Percentiles rank a stretch among this genome's conserved stretches.
Evolutionary conservation across 2,329 filamentous ascomycete genomes (phyloP).

Genomic region (Zymoseptoria passerinii): DNA sequence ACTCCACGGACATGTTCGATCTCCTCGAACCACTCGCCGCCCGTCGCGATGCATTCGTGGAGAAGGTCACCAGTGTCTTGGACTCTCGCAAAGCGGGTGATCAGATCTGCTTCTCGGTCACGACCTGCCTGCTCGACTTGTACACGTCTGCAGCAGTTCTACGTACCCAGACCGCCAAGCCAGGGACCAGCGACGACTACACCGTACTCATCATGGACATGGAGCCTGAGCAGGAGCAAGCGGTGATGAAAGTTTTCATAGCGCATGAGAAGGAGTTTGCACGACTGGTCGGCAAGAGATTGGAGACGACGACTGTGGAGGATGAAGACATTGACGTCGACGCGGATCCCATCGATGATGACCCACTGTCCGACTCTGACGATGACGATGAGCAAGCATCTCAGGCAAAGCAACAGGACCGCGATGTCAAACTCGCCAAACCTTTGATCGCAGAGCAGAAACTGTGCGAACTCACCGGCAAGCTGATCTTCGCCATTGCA

Average conservation of each 20-base stretch:
- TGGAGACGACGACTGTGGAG: conserved; percentile 20
- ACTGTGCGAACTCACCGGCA: conserved; percentile 76
- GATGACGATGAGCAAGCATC: conserved; percentile 33
- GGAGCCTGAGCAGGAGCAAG: conserved; percentile 50
- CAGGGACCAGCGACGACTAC: conserved; percentile 36
- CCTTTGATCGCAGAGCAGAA: conserved; percentile 73
- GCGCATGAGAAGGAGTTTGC: conserved; percentile 69
- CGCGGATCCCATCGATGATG: conserved; percentile 24
- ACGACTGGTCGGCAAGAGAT: conserved; percentile 42
- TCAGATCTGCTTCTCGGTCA: conserved; percentile 65
- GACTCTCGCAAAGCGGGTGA: conserved; percentile 45
- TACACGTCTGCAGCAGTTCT: conserved; percentile 72
- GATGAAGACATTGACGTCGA: conserved; percentile 41
- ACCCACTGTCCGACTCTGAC: conserved; percentile 29
- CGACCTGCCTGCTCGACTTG: conserved; percentile 71
- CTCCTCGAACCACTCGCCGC: conserved; percentile 50
- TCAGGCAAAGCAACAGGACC: conserved; percentile 49
- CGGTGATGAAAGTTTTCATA: conserved; percentile 69
- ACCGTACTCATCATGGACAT: conserved; percentile 54
- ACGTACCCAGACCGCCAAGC: conserved; percentile 27
- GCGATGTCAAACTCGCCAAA: conserved; percentile 45
- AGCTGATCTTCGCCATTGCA: conserved; percentile 72
- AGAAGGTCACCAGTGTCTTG: conserved; percentile 43
- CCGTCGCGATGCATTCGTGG: conserved; percentile 45
- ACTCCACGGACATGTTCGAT: conserved; percentile 48